Evolutionary conservation across 2,329 filamentous ascomycete species (phyloP).

Genomic region (Neofusicoccum laricinum): DNA sequence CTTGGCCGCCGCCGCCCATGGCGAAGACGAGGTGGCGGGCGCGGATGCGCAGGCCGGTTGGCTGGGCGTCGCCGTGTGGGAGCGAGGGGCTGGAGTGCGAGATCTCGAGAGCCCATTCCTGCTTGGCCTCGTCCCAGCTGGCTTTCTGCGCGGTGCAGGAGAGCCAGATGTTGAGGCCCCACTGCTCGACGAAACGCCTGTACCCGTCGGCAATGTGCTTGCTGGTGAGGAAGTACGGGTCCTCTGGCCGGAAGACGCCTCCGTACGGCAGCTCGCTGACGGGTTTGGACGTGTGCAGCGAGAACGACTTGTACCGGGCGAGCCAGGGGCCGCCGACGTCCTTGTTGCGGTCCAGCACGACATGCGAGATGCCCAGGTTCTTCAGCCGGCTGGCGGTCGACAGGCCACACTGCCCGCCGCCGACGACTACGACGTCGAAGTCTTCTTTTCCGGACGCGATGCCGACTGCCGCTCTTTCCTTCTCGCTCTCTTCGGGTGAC

Average conservation of each 20-base stretch:
- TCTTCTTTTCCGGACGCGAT: constrained; percentile 23
- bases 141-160: constrained; percentile 37
- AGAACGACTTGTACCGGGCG: constrained; percentile 45
- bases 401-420: constrained; percentile 46
- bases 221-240: constrained; percentile 24
- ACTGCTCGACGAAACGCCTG: constrained; percentile 35
- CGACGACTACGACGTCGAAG: constrained; percentile 23
- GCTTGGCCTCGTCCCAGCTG: constrained; percentile 35
- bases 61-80: constrained; percentile 24
- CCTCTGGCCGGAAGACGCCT: constrained; percentile 31
- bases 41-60: constrained; percentile 19
- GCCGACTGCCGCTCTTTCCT: constrained; percentile 30
- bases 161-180: constrained; percentile 40
- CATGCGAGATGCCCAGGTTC: constrained; percentile 40
- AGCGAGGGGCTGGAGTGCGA: constrained; percentile 28
- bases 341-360: constrained; percentile 45
- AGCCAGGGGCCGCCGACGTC: constrained; percentile 47
- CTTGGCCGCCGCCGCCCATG: constrained; percentile 29
- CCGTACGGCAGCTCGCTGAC: constrained; percentile 39
- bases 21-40: constrained; percentile 32
- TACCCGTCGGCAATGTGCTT: constrained; percentile 39
- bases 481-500: constrained; percentile 24
- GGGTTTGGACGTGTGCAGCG: constrained; percentile 40
- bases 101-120: constrained; percentile 39
- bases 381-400: constrained; percentile 43